Conservation (phyloP, 2,329 filamentous ascomycete species). For the Xylariales sp. region DNA sequence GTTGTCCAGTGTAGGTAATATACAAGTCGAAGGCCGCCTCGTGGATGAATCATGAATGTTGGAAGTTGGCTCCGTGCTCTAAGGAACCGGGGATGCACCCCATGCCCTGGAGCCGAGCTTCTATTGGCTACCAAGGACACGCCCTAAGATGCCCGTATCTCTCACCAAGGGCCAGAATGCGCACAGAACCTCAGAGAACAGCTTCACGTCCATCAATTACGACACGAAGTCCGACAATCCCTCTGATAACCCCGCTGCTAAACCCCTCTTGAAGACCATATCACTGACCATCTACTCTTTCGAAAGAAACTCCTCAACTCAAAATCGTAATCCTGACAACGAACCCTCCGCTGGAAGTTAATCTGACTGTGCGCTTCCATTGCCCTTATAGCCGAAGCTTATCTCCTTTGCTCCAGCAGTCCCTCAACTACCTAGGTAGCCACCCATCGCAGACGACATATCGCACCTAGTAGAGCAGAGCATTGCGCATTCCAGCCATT, state of each 20-base stretch:
- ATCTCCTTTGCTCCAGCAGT: conserved; percentile 6
- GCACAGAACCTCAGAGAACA: conserved; percentile 4
- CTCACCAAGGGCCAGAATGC: conserved; percentile 7
- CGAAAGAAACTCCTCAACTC: too few relatives aligned
- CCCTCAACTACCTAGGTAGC: not conserved
- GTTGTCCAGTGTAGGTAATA: too few relatives aligned
- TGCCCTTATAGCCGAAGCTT: conserved; percentile 11
- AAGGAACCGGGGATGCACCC: conserved; percentile 2
- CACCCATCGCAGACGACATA: not conserved
- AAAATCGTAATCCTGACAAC: not conserved
- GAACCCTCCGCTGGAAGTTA: not conserved
- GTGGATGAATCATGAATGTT: too few relatives aligned
- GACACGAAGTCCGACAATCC: conserved; percentile 7
- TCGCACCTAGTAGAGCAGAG: not conserved
- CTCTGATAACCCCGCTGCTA: not conserved
- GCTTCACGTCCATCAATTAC: conserved; percentile 7
- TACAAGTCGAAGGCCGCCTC: too few relatives aligned
- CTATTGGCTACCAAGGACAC: conserved; percentile 4
- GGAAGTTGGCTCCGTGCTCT: too few relatives aligned
- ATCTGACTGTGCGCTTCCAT: too few relatives aligned
- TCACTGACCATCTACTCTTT: not conserved
- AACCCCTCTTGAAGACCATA: not conserved
- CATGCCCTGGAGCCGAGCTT: not conserved
- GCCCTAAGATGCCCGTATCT: conserved; percentile 5
- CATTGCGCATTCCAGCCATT: conserved; percentile 2